Evolutionary conservation across 108 stramenopile species (phyloP), one percentile per base, ranked within the genome.

Genomic region (Asterionellopsis glacialis): DNA sequence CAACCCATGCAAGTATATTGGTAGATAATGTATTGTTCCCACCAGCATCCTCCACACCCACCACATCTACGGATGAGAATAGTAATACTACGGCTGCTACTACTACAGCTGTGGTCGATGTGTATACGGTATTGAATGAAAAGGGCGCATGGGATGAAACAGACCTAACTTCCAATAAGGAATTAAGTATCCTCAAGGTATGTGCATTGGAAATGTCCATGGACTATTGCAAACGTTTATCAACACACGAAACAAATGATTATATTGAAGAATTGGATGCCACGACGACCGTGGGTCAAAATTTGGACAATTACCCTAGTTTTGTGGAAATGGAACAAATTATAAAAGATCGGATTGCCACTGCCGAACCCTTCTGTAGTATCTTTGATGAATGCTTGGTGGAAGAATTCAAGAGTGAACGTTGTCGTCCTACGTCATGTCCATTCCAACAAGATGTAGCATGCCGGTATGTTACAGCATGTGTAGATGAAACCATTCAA

Each of bases 151-250:
- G 85, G 81, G 60, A 67, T 27, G 38, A 50, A 18, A 69, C 62
- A 40, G 52, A n/a, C 16, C 11, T 53, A 19, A 21, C 60, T 1
- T 58, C 58, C 33, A 65, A 75, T 41, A 57, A 74, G 13, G 65
- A 71, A 27, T 72, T 73, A 11, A 24, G 56, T 40, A 70, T 84
- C 12, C 67, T 81, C 11, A 69, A 72, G n/a, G 67, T 67, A 14
- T 91, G 90, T 65, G 69, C 77, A 11, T 21, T 77, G 51, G 85
- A 91, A 45, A 60, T 82, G 3, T 43, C 77, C 9, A 41, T 91
- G 24, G 90, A 91, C 60, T 88, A 86, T 64, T 91, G 90, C 61
- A 75, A 59, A 49, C 84, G 90, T 24, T 50, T 86, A 0, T 67
- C 76, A 12, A 59, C 70, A 39, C 57, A 83, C 19, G 59, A 58